Conservation (phyloP, 2,329 filamentous ascomycete genomes). For the Alternaria arbusti region DNA sequence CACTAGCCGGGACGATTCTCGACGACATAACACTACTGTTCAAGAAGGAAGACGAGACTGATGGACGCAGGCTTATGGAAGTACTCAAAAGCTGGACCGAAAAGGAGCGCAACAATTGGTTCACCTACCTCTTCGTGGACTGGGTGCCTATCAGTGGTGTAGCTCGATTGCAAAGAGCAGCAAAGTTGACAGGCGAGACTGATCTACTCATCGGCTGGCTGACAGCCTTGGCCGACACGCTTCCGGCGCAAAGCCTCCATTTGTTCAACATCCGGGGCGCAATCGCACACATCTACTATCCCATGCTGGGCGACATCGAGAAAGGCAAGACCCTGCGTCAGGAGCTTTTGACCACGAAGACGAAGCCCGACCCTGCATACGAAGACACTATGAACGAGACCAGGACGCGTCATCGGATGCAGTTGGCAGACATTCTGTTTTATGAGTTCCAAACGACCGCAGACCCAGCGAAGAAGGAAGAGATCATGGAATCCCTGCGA, state of each 20-base stretch:
- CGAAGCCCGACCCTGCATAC: too few species aligned
- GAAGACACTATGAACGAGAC: slow-evolving; percentile 1
- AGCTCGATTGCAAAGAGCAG: too few species aligned
- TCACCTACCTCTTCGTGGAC: too few species aligned
- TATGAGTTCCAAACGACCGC: neutral
- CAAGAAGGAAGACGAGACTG: neutral
- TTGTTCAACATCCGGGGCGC: neutral
- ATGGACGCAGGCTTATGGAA: neutral
- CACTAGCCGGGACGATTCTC: neutral
- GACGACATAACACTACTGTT: slow-evolving; percentile 1
- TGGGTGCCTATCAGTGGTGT: too few species aligned
- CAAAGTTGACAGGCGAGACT: too few species aligned
- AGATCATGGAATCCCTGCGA: too few species aligned
- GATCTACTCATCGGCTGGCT: neutral
- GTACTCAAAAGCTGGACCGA: neutral
- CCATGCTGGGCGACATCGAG: neutral
- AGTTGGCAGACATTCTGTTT: neutral
- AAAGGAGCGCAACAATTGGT: neutral
- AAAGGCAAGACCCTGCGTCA: neutral
- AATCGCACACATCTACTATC: neutral
- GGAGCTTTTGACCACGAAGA: too few species aligned
- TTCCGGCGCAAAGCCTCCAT: neutral
- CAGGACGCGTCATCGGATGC: neutral
- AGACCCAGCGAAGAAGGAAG: neutral
- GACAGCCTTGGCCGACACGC: neutral